Conservation (phyloP, 306 rosid genomes). For the Dalbergia cultrata region DNA sequence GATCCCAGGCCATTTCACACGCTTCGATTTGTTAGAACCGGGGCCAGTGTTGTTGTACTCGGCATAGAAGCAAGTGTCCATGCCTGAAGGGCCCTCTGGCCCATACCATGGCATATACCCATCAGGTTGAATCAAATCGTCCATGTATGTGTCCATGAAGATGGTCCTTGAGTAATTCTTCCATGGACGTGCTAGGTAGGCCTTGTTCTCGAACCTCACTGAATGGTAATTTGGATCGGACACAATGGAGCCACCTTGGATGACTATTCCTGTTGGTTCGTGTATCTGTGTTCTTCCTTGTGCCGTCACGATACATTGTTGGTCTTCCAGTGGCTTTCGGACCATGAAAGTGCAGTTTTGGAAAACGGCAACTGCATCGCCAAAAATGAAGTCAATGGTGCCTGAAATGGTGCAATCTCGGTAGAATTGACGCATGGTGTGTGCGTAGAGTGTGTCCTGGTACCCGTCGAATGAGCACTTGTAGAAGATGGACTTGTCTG, state of each 20-base stretch:
- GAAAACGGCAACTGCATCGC: constrained; percentile 64
- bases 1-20: constrained; percentile 73
- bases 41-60: constrained; percentile 72
- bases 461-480: constrained; percentile 70
- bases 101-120: constrained; percentile 79
- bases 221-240: constrained; percentile 26
- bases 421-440: constrained; percentile 80
- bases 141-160: constrained; percentile 64
- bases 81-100: not conserved
- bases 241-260: constrained; percentile 54
- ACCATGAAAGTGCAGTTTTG: constrained; percentile 77
- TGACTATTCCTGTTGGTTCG: constrained; percentile 66
- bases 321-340: constrained; percentile 61
- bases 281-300: constrained; percentile 71
- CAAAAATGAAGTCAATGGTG: constrained; percentile 78
- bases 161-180: constrained; percentile 76
- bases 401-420: constrained; percentile 76
- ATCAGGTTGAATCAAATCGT: constrained; percentile 57
- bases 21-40: constrained; percentile 55
- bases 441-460: constrained; percentile 75
- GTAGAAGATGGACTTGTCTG: constrained; percentile 67
- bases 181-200: constrained; percentile 76
- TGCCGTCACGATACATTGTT: constrained; percentile 74
- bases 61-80: constrained; percentile 60
- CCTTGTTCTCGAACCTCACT: constrained; percentile 24